phyloP scores from a whole-genome alignment of 2,329 filamentous ascomycete genomes.

The Fusarium sp. region DNA sequence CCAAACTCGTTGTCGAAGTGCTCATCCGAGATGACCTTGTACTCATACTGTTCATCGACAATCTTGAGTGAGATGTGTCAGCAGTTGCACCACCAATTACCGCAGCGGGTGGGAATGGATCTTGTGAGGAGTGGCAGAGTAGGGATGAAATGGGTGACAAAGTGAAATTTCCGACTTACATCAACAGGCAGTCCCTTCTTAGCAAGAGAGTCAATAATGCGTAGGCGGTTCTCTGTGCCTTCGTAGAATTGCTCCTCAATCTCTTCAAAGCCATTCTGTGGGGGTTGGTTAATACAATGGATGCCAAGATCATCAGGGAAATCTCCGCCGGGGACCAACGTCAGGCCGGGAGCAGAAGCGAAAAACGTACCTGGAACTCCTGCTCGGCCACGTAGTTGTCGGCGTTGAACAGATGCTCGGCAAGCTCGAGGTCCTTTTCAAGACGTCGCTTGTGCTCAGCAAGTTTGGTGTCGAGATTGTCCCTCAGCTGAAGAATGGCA shows the following conservation, averaged over 20 bases:
- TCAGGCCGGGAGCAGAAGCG: conserved; percentile 31
- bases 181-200: conserved; percentile 60
- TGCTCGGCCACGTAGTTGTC: conserved; percentile 50
- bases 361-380: conserved; percentile 54
- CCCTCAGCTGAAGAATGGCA: conserved; percentile 62
- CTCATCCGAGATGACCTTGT: conserved; percentile 58
- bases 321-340: conserved; percentile 34
- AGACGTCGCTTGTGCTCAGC: conserved; percentile 48
- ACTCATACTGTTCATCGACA: conserved; percentile 59
- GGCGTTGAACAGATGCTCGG: conserved; percentile 53
- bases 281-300: conserved; percentile 28
- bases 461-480: conserved; percentile 47
- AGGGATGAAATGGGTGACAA: conserved; percentile 17
- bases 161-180: conserved; percentile 53
- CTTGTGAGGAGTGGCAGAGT: conserved; percentile 13
- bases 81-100: conserved; percentile 23
- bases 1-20: conserved; percentile 58
- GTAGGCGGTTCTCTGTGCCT: conserved; percentile 59
- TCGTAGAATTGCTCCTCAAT: conserved; percentile 57
- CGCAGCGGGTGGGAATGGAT: conserved; percentile 34
- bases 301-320: conserved; percentile 35
- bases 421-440: conserved; percentile 51
- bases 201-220: conserved; percentile 58
- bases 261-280: conserved; percentile 54
- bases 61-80: conserved; percentile 47